These are phyloP conservation scores for Camelina sativa DNA, from an alignment of 345 rosid genomes.

Conservation along the genomic window DNA sequence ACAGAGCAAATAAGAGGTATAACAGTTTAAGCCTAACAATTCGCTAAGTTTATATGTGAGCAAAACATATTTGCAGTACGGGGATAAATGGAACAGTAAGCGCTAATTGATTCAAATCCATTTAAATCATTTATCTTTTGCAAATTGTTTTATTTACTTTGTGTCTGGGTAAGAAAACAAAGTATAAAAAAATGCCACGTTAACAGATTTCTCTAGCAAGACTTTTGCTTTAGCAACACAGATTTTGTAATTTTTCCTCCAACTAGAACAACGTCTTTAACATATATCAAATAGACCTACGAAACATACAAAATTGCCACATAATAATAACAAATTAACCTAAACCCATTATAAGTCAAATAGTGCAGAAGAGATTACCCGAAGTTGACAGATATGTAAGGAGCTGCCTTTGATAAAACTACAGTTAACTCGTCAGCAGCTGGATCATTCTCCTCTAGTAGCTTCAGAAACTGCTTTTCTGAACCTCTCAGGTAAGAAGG, in stretches of 20 bases:
- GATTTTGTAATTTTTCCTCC: not conserved
- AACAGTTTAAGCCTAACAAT: constrained; percentile 12
- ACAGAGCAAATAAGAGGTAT: not conserved
- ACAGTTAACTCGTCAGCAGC: constrained; percentile 56
- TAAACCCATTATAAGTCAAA: constrained; percentile 30
- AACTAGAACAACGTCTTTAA: not conserved
- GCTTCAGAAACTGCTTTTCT: constrained; percentile 56
- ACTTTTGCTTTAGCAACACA: constrained; percentile 4
- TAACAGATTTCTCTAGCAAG: not conserved
- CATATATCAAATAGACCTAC: constrained; percentile 4
- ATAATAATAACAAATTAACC: constrained; percentile 18
- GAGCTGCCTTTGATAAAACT: constrained; percentile 71
- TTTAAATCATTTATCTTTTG: not conserved
- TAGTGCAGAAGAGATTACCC: constrained; percentile 52
- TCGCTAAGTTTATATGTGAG: constrained; percentile 1
- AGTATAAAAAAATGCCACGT: constrained; percentile 13
- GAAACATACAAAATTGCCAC: constrained; percentile 19
- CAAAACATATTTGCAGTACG: not conserved
- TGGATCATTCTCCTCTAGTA: constrained; percentile 57
- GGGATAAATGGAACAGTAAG: not conserved
- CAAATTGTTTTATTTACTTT: not conserved
- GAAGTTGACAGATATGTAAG: constrained; percentile 62
- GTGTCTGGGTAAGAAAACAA: constrained; percentile 2
- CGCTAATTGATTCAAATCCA: not conserved
- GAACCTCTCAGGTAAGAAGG: constrained; percentile 80